Evolutionary conservation across 768 basidiomycete species (phyloP).

Genomic region (Suillus paluster): DNA sequence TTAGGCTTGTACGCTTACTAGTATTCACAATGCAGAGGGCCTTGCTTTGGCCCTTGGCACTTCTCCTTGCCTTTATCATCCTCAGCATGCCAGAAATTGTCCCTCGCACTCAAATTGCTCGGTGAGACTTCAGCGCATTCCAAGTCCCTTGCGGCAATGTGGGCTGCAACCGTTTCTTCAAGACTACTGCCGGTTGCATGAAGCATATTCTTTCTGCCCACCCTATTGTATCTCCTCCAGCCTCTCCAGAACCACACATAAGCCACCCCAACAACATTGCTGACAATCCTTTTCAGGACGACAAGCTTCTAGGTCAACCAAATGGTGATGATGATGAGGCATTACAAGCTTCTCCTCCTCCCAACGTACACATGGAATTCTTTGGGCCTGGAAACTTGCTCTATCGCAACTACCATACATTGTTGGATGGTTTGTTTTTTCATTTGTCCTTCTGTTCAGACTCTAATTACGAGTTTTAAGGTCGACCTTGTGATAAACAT

Average conservation of each 20-base stretch:
- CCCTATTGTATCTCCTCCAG: not conserved
- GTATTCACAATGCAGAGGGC: not conserved
- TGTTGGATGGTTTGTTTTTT: constrained; percentile 7
- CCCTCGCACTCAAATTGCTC: not conserved
- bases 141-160: not conserved
- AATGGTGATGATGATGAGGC: not conserved
- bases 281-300: not conserved
- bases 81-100: not conserved
- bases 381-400: constrained; percentile 9
- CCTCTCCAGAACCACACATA: not conserved
- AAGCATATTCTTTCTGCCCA: constrained; percentile 4
- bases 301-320: not conserved
- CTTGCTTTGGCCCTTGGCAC: not conserved
- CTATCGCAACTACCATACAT: constrained; percentile 9
- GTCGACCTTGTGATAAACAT: constrained; percentile 13
- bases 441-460: constrained; percentile 5
- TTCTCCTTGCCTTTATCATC: not conserved
- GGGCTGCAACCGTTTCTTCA: not conserved
- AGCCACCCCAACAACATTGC: too few relatives aligned
- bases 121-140: not conserved
- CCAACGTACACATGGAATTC: not conserved
- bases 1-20: not conserved
- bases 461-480: constrained; percentile 1
- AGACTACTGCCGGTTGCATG: not conserved
- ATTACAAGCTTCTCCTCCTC: not conserved